phyloP scores from a whole-genome alignment of 2,329 filamentous ascomycete genomes.

The Thelonectria olida region DNA sequence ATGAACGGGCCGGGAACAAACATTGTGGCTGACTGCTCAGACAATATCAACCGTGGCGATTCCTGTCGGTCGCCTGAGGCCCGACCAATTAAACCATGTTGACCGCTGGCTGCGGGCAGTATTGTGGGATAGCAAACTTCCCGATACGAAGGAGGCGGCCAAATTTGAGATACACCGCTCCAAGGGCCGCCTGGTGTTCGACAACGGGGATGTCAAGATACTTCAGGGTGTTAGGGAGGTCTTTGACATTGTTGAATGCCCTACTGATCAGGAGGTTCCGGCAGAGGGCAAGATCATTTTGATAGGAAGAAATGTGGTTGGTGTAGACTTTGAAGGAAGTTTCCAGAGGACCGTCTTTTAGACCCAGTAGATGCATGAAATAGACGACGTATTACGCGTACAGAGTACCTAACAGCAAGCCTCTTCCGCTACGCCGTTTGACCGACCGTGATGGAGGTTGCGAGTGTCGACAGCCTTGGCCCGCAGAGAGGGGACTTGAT shows the following conservation, averaged over 20 bases:
- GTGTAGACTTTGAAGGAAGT: slow-evolving; percentile 61
- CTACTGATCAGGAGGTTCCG: slow-evolving; percentile 43
- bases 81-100: slow-evolving; percentile 67
- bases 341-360: slow-evolving; percentile 43
- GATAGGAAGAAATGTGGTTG: slow-evolving; percentile 66
- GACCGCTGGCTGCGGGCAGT: slow-evolving; percentile 86
- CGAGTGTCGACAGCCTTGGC: slow-evolving; percentile 34
- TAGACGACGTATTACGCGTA: not conserved
- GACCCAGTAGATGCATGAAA: slow-evolving; percentile 10
- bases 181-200: slow-evolving; percentile 80
- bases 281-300: slow-evolving; percentile 68
- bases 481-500: slow-evolving; percentile 33
- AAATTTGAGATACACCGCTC: slow-evolving; percentile 85
- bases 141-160: slow-evolving; percentile 48
- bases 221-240: slow-evolving; percentile 93
- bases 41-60: slow-evolving; percentile 87
- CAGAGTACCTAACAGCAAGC: too few species aligned
- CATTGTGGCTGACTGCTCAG: slow-evolving; percentile 51
- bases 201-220: slow-evolving; percentile 74
- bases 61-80: slow-evolving; percentile 67
- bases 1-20: not conserved
- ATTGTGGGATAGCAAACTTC: slow-evolving; percentile 81
- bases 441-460: not conserved
- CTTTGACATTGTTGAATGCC: slow-evolving; percentile 85
- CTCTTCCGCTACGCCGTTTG: not conserved